phyloP scores from a whole-genome alignment of 225 moss, liverwort and hornwort genomes.

The Marchantia paleacea region DNA sequence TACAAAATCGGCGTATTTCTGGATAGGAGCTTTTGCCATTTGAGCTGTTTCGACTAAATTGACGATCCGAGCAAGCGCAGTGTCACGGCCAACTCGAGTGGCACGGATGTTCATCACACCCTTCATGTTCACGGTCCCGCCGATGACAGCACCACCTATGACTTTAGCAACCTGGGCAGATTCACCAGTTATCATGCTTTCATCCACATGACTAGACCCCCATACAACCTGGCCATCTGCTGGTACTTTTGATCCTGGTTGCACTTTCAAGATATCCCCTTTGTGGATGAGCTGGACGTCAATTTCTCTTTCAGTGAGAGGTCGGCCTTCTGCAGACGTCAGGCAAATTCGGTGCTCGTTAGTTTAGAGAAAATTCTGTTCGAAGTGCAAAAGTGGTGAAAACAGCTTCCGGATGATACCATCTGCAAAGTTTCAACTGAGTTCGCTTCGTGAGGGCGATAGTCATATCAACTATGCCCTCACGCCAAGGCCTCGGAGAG shows the following conservation, averaged over 20 bases:
- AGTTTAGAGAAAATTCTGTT: neutral
- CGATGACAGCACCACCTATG: conserved; percentile 67
- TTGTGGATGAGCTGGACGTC: conserved; percentile 83
- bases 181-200: conserved; percentile 99
- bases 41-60: conserved; percentile 92
- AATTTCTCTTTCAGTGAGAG: conserved; percentile 64
- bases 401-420: neutral
- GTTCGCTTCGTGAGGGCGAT: neutral
- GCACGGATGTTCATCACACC: conserved; percentile 81
- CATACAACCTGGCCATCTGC: conserved; percentile 72
- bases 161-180: conserved; percentile 70
- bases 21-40: conserved; percentile 96
- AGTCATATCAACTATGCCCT: neutral
- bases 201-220: conserved; percentile 80
- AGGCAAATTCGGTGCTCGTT: neutral
- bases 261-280: conserved; percentile 79
- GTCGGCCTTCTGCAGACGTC: conserved; percentile 42
- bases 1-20: conserved; percentile 84
- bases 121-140: conserved; percentile 85
- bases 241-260: conserved; percentile 87
- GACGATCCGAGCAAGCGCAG: conserved; percentile 88
- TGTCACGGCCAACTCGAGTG: conserved; percentile 78
- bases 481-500: neutral
- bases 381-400: neutral
- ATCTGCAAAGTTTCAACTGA: neutral